These are phyloP conservation scores for Nymphaea colorata DNA, from an alignment of 164 flowering plant genomes.

Conservation along the genomic window DNA sequence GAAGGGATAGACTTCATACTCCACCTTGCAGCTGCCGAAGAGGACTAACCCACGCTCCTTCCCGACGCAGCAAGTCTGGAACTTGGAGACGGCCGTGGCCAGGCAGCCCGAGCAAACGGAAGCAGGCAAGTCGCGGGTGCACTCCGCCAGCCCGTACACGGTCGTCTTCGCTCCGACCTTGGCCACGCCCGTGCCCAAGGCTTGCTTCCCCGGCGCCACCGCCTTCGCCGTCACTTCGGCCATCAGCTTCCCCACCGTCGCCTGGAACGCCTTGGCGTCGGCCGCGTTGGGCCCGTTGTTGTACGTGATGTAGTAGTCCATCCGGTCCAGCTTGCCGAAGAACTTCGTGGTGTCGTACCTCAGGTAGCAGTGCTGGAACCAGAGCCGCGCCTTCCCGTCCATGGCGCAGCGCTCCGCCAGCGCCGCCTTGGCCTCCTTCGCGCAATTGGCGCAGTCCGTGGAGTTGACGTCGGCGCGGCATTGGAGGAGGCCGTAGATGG, in stretches of 20 bases:
- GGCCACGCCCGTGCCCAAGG: slow-evolving; percentile 1
- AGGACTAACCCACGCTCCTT: slow-evolving; percentile 2
- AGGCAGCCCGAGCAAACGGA: slow-evolving; percentile 2
- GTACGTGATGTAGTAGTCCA: slow-evolving; percentile 1
- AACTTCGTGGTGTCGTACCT: neutral
- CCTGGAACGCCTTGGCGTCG: neutral
- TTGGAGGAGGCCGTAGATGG: slow-evolving; percentile 4
- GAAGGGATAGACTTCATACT: slow-evolving; percentile 3
- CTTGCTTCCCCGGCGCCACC: neutral
- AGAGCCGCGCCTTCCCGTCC: slow-evolving; percentile 3
- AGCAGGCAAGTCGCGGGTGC: slow-evolving; percentile 3
- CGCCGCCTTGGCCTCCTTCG: neutral
- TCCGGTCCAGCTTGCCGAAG: slow-evolving; percentile 1
- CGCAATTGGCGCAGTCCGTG: neutral
- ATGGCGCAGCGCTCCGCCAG: neutral
- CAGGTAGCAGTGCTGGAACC: slow-evolving; percentile 4
- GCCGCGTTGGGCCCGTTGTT: neutral
- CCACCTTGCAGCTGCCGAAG: slow-evolving; percentile 3
- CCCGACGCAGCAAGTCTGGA: neutral
- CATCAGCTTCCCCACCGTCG: slow-evolving; percentile 1
- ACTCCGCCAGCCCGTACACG: slow-evolving; percentile 2
- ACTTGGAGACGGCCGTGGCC: slow-evolving; percentile 2
- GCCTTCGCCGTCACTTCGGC: slow-evolving; percentile 1
- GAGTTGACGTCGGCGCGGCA: slow-evolving; percentile 3
- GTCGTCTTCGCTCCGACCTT: neutral